Evolutionary conservation across 352 stramenopile species (phyloP).

Genomic region (Phytophthora citricola): DNA sequence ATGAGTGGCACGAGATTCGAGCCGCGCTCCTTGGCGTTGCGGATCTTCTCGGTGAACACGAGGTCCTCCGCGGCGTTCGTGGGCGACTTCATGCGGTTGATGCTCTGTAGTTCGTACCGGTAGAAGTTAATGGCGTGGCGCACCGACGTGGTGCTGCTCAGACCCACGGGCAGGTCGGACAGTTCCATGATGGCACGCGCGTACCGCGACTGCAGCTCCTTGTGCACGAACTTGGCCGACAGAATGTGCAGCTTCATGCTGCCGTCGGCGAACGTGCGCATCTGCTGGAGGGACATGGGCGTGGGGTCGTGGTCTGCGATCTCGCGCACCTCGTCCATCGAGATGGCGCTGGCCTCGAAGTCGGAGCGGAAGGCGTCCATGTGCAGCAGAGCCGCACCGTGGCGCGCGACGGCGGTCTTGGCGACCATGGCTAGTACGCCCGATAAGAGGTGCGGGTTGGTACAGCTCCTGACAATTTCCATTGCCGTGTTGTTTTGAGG

Average conservation of each 20-base stretch:
- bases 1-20: conserved; percentile 80
- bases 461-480: conserved; percentile 25
- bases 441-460: conserved; percentile 22
- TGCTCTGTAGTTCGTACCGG: conserved; percentile 52
- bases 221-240: conserved; percentile 70
- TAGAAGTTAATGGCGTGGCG: conserved; percentile 72
- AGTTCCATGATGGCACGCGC: conserved; percentile 73
- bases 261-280: conserved; percentile 71
- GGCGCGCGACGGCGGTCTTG: conserved; percentile 18
- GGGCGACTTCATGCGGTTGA: conserved; percentile 51
- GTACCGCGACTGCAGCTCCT: conserved; percentile 75
- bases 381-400: conserved; percentile 20
- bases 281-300: conserved; percentile 77
- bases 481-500: conserved; percentile 5
- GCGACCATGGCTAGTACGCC: conserved; percentile 12
- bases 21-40: conserved; percentile 54
- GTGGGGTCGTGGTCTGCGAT: conserved; percentile 61
- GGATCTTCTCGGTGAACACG: conserved; percentile 63
- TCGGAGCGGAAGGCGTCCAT: conserved; percentile 25
- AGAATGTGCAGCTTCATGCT: conserved; percentile 65
- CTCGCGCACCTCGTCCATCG: conserved; percentile 66
- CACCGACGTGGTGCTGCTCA: conserved; percentile 64
- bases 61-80: conserved; percentile 54
- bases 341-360: conserved; percentile 40
- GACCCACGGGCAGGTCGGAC: conserved; percentile 67